phyloP scores from a whole-genome alignment of 257 asterid species.

The Solanum chmielewskii region DNA sequence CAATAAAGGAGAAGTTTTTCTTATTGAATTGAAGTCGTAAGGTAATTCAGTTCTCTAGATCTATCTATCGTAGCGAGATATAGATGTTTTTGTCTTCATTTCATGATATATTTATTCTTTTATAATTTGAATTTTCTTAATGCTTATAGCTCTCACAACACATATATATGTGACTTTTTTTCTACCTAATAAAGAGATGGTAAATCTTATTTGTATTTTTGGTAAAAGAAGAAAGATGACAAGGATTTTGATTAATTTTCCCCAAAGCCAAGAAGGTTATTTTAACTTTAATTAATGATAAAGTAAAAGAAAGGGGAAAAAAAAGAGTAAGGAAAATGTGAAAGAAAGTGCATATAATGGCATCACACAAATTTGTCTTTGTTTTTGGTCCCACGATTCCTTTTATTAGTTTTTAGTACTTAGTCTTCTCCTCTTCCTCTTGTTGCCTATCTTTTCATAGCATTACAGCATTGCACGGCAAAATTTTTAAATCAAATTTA shows the following conservation, averaged over 20 bases:
- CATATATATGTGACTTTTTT: neutral
- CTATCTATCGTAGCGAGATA: accelerated
- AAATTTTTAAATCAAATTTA: neutral
- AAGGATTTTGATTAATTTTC: constrained; percentile 8
- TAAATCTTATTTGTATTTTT: neutral
- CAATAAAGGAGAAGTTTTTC: neutral
- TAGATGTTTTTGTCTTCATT: neutral
- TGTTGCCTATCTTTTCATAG: neutral
- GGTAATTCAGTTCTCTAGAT: no score
- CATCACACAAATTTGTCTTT: constrained; percentile 15
- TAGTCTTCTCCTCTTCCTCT: neutral
- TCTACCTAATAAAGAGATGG: neutral
- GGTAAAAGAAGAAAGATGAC: constrained; percentile 2
- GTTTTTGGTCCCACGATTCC: constrained; percentile 21
- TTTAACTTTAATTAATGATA: constrained; percentile 15
- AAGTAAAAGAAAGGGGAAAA: constrained; percentile 2
- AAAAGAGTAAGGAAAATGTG: constrained; percentile 11
- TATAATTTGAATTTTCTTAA: neutral
- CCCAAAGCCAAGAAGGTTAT: constrained; percentile 17
- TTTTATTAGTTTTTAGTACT: neutral
- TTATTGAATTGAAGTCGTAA: neutral
- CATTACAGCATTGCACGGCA: neutral
- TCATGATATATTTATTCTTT: neutral
- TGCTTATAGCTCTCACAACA: neutral
- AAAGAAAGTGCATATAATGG: constrained; percentile 16